phyloP scores from a whole-genome alignment of 192 early-diverging fungal species.

The Rhizophagus prolifer region DNA sequence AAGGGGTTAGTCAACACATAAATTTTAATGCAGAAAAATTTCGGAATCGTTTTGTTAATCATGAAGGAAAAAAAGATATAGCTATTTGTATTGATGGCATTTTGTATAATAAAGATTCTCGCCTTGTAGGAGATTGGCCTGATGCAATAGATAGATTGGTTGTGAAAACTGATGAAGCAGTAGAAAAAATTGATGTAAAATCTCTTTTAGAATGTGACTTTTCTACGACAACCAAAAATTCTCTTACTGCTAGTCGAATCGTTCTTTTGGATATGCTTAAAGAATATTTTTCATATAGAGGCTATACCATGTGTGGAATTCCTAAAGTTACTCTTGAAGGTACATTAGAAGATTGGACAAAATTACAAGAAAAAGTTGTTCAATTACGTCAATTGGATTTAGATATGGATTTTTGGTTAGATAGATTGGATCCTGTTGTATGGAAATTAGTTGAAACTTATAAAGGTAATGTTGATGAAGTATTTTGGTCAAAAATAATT shows the following conservation, averaged over 20 bases:
- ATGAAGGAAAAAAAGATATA: too few species aligned
- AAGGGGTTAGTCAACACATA: too few species aligned
- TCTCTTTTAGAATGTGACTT: not conserved
- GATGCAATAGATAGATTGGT: not conserved
- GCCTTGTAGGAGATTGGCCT: not conserved
- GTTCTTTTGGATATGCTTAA: not conserved
- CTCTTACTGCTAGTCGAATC: not conserved
- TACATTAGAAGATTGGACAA: not conserved
- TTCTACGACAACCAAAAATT: not conserved
- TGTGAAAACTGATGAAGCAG: not conserved
- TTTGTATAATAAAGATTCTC: too few species aligned
- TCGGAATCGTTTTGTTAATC: too few species aligned
- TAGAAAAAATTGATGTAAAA: not conserved
- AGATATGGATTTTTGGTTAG: not conserved
- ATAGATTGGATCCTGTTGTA: not conserved
- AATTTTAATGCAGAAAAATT: too few species aligned
- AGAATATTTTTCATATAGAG: not conserved
- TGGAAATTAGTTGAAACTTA: conserved; percentile 4
- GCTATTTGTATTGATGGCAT: too few species aligned
- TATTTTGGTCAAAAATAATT: not conserved
- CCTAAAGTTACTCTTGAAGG: conserved; percentile 2
- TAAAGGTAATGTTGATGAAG: not conserved
- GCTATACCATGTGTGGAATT: not conserved
- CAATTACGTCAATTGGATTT: not conserved
- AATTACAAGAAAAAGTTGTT: not conserved